Percentiles rank a stretch among this genome's conserved stretches.
phyloP scores from a whole-genome alignment of 208 protist species.

The Trypanosoma scelopori region DNA sequence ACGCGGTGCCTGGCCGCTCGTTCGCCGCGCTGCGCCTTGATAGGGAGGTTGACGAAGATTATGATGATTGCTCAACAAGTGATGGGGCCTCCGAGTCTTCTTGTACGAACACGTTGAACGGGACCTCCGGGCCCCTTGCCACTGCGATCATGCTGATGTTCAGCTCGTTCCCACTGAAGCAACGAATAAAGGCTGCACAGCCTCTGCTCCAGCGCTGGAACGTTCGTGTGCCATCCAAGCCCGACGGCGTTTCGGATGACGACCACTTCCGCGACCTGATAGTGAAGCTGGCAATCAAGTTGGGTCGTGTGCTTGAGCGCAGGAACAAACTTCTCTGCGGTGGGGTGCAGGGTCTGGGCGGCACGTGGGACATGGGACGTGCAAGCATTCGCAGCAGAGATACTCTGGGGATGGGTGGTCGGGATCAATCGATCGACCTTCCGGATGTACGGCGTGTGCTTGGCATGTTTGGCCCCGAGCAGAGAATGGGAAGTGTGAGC shows the following conservation, averaged over 20 bases:
- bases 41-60: conserved; percentile 30
- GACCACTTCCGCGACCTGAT: conserved; percentile 40
- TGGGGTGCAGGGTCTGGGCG: not conserved
- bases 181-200: conserved; percentile 39
- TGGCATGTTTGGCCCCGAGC: too few species aligned
- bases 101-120: conserved; percentile 22
- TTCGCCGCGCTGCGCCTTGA: conserved; percentile 51
- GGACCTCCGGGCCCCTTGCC: conserved; percentile 23
- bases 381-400: not conserved
- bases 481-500: too few species aligned
- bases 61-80: conserved; percentile 17
- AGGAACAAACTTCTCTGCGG: not conserved
- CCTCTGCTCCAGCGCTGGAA: conserved; percentile 41
- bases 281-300: conserved; percentile 29
- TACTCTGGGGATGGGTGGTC: not conserved
- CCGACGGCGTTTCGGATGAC: conserved; percentile 17
- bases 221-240: conserved; percentile 18
- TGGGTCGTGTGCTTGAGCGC: conserved; percentile 11
- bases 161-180: conserved; percentile 33
- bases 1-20: conserved; percentile 41
- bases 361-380: not conserved
- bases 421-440: not conserved
- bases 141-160: conserved; percentile 39
- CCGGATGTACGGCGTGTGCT: too few species aligned
- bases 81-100: conserved; percentile 25